Conservation (phyloP, 2,329 filamentous ascomycete species). For the Moelleriella libera region DNA sequence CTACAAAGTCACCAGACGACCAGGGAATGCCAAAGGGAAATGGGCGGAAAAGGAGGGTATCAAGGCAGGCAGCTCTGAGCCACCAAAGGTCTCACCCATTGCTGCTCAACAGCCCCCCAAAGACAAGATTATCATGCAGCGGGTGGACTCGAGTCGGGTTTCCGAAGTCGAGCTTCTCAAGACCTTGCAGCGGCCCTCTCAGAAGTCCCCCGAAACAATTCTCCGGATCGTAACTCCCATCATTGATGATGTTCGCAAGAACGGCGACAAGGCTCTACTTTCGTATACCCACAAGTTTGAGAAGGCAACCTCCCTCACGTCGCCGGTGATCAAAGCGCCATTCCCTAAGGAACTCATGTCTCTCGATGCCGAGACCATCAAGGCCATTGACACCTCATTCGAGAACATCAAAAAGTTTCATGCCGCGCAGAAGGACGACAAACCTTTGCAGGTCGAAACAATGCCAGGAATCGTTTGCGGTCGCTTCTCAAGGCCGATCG, state of each 20-base stretch:
- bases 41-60: slow-evolving; percentile 79
- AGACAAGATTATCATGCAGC: slow-evolving; percentile 65
- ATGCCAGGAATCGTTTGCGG: slow-evolving; percentile 96
- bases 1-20: slow-evolving; percentile 84
- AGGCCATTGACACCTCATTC: slow-evolving; percentile 87
- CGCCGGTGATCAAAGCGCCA: slow-evolving; percentile 78
- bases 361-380: slow-evolving; percentile 65
- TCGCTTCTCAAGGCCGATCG: slow-evolving; percentile 82
- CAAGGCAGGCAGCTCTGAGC: slow-evolving; percentile 21
- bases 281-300: slow-evolving; percentile 97
- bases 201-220: slow-evolving; percentile 88
- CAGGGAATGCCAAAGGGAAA: slow-evolving; percentile 85
- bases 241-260: slow-evolving; percentile 69
- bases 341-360: slow-evolving; percentile 81
- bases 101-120: slow-evolving; percentile 21
- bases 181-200: slow-evolving; percentile 75
- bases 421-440: slow-evolving; percentile 73
- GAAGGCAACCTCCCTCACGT: slow-evolving; percentile 80
- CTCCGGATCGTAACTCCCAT: slow-evolving; percentile 85
- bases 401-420: slow-evolving; percentile 95
- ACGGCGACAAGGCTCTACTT: slow-evolving; percentile 78
- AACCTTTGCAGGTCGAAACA: slow-evolving; percentile 76
- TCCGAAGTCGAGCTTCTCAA: slow-evolving; percentile 52
- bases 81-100: slow-evolving; percentile 16
- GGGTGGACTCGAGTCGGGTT: slow-evolving; percentile 55